phyloP scores from a whole-genome alignment of 2,329 filamentous ascomycete genomes.

The Diplodia scrobiculata region DNA sequence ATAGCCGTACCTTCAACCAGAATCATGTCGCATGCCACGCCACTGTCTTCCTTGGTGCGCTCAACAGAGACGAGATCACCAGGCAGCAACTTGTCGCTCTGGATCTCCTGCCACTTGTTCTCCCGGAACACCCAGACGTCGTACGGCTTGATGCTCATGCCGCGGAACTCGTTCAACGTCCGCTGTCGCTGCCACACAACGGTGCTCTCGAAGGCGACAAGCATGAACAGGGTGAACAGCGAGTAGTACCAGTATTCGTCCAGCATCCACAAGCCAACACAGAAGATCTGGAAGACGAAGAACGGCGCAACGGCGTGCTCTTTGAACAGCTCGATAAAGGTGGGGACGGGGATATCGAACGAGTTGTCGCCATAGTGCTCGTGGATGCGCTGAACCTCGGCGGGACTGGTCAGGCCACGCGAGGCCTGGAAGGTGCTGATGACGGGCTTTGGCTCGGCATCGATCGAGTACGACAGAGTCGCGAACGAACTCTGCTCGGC shows the following conservation, averaged over 20 bases:
- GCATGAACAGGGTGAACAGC: conserved; percentile 97
- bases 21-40: conserved; percentile 96
- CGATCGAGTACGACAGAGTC: conserved; percentile 80
- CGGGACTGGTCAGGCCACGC: conserved; percentile 70
- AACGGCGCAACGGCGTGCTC: conserved; percentile 98
- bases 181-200: conserved; percentile 99
- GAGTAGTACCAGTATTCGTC: conserved; percentile 99
- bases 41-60: conserved; percentile 93
- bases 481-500: conserved; percentile 72
- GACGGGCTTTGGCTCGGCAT: conserved; percentile 77
- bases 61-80: conserved; percentile 91
- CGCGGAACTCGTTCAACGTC: conserved; percentile 92
- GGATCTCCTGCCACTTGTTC: conserved; percentile 83
- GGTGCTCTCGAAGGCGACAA: conserved; percentile 95
- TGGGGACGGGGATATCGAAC: conserved; percentile 96
- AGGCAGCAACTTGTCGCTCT: conserved; percentile 88
- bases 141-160: conserved; percentile 99
- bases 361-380: conserved; percentile 95
- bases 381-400: conserved; percentile 77
- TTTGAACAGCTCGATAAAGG: conserved; percentile 93
- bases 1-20: conserved; percentile 93
- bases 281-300: conserved; percentile 99
- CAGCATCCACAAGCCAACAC: conserved; percentile 95
- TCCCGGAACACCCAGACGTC: conserved; percentile 87
- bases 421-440: conserved; percentile 78